Evolutionary conservation across 108 stramenopile species (phyloP).

Genomic region (Stephanodiscus triporus): DNA sequence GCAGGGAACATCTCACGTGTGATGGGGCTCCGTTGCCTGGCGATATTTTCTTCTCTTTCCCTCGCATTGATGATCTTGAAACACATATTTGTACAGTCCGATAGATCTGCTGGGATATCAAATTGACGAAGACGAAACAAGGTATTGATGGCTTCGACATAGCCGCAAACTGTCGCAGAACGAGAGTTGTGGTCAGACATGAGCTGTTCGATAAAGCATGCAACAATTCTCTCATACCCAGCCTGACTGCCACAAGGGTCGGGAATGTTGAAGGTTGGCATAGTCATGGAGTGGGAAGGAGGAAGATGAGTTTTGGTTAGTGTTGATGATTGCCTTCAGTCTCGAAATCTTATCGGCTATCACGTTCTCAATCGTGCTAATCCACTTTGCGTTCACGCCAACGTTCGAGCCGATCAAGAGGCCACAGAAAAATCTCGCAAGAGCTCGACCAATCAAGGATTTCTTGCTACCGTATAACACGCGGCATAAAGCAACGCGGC

Average conservation of each 20-base stretch:
- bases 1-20: not conserved
- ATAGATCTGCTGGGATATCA: not conserved
- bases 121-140: not conserved
- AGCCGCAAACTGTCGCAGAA: not conserved
- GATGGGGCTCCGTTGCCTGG: slow-evolving; percentile 5
- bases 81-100: not conserved
- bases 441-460: slow-evolving; percentile 9
- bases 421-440: slow-evolving; percentile 15
- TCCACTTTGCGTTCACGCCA: slow-evolving; percentile 19
- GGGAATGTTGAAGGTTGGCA: no score
- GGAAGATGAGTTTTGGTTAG: not conserved
- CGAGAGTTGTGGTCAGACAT: not conserved
- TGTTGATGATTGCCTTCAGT: not conserved
- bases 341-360: slow-evolving; percentile 39
- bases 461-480: no score
- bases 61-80: not conserved
- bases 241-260: not conserved
- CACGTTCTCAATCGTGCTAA: not conserved
- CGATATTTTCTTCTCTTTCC: slow-evolving; percentile 11
- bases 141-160: slow-evolving; percentile 7
- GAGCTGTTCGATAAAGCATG: not conserved
- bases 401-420: slow-evolving; percentile 15
- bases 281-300: no score
- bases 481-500: no score
- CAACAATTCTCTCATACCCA: slow-evolving; percentile 1